These are phyloP conservation scores for Fusarium globosum DNA, from an alignment of 2,329 filamentous ascomycete species.

Conservation along the genomic window DNA sequence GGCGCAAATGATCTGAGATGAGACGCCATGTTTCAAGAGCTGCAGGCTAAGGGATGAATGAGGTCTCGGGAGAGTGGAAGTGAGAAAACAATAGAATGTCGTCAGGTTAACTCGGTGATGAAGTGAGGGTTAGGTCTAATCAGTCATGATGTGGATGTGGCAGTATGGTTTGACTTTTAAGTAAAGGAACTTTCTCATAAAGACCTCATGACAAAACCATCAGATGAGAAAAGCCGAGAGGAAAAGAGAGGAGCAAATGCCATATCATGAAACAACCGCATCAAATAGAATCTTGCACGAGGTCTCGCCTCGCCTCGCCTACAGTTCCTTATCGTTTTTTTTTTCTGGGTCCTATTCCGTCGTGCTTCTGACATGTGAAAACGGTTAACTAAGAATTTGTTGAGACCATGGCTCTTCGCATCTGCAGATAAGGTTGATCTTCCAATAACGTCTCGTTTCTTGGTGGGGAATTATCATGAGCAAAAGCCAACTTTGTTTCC, in stretches of 20 bases:
- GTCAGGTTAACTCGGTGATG: neutral
- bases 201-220: conserved; percentile 7
- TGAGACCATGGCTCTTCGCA: conserved; percentile 18
- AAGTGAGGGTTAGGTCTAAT: neutral
- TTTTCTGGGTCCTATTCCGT: conserved; percentile 12
- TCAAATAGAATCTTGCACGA: conserved; percentile 29
- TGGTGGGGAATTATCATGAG: conserved; percentile 23
- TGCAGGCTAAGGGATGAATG: neutral
- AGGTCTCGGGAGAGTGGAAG: neutral
- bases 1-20: conserved; percentile 31
- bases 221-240: neutral
- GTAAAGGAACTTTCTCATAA: neutral
- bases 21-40: conserved; percentile 27
- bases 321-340: conserved; percentile 17
- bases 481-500: conserved; percentile 7
- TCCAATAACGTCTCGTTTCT: conserved; percentile 31
- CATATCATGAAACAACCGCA: conserved; percentile 15
- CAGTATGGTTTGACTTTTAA: neutral
- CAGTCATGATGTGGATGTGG: conserved; percentile 5
- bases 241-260: neutral
- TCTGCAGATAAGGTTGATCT: conserved; percentile 28
- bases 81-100: neutral
- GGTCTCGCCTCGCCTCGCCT: conserved; percentile 14
- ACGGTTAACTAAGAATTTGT: conserved; percentile 33
- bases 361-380: conserved; percentile 43